phyloP scores from a whole-genome alignment of 345 rosid species.

The Melaleuca quinquenervia region DNA sequence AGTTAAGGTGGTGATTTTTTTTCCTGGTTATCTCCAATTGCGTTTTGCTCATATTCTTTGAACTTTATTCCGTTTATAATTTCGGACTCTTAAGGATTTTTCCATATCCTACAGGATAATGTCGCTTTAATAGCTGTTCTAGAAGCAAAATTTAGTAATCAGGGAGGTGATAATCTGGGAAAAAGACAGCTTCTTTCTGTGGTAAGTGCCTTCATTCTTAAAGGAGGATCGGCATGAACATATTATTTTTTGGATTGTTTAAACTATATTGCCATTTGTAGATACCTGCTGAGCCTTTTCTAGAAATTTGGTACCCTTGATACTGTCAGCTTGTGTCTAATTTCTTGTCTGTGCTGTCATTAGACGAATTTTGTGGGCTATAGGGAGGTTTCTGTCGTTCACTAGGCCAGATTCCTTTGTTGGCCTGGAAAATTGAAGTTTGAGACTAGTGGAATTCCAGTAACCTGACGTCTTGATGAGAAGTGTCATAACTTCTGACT shows the following conservation, averaged over 20 bases:
- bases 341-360: not conserved
- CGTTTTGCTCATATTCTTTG: not conserved
- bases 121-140: conserved; percentile 85
- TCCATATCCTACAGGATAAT: conserved; percentile 46
- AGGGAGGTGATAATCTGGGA: conserved; percentile 64
- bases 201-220: conserved; percentile 29
- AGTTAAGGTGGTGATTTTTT: conserved; percentile 51
- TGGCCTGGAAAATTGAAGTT: not conserved
- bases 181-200: conserved; percentile 92
- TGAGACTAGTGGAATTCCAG: not conserved
- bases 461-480: not conserved
- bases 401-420: not conserved
- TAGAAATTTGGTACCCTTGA: not conserved
- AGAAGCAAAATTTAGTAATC: conserved; percentile 86
- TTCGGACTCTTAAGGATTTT: not conserved
- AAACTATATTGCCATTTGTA: not conserved
- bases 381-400: not conserved
- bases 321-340: not conserved
- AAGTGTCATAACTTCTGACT: not conserved
- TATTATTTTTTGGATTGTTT: not conserved
- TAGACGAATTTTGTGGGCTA: not conserved
- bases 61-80: not conserved
- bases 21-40: not conserved
- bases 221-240: not conserved
- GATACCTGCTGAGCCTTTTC: not conserved